phyloP scores from a whole-genome alignment of 345 rosid genomes.

The Chamaenerion angustifolium region DNA sequence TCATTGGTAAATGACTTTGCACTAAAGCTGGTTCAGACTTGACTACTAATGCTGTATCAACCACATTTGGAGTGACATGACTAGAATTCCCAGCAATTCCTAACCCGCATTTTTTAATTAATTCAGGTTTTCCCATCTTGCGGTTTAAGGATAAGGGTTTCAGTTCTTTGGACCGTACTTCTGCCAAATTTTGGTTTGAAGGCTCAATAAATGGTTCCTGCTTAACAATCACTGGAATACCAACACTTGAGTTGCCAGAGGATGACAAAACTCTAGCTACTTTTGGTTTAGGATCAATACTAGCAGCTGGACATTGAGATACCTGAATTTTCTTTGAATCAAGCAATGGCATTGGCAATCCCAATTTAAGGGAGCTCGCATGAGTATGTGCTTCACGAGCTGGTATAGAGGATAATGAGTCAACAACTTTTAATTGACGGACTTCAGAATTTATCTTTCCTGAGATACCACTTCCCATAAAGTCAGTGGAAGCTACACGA shows the following conservation, averaged over 20 bases:
- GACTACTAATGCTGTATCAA: conserved; percentile 16
- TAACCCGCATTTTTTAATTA: conserved; percentile 15
- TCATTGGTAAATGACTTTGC: conserved; percentile 14
- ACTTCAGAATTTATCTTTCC: conserved; percentile 13
- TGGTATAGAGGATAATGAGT: conserved; percentile 9
- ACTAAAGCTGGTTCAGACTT: conserved; percentile 41
- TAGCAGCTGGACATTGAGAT: conserved; percentile 17
- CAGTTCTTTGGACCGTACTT: conserved; percentile 7
- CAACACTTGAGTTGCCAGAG: conserved; percentile 13
- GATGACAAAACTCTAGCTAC: conserved; percentile 7
- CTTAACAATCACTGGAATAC: conserved; percentile 30
- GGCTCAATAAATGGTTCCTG: conserved; percentile 44
- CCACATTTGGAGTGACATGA: conserved; percentile 12
- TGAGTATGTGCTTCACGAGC: conserved; percentile 10
- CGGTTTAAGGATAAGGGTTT: conserved; percentile 4
- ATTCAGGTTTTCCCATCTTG: conserved; percentile 30
- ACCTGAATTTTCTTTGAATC: conserved; percentile 11
- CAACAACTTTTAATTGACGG: conserved; percentile 11
- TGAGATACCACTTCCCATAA: conserved; percentile 9
- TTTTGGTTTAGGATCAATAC: conserved; percentile 12
- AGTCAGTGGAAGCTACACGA: conserved; percentile 9
- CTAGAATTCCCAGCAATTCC: conserved; percentile 13
- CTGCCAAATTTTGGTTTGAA: conserved; percentile 13
- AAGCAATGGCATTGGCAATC: conserved; percentile 25
- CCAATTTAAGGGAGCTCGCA: conserved; percentile 39